A percentile compares a stretch with the other conserved stretches of the same genome.
Evolutionary conservation across 1,284 basidiomycete genomes (phyloP).

Genomic region (Abortiporus biennis): DNA sequence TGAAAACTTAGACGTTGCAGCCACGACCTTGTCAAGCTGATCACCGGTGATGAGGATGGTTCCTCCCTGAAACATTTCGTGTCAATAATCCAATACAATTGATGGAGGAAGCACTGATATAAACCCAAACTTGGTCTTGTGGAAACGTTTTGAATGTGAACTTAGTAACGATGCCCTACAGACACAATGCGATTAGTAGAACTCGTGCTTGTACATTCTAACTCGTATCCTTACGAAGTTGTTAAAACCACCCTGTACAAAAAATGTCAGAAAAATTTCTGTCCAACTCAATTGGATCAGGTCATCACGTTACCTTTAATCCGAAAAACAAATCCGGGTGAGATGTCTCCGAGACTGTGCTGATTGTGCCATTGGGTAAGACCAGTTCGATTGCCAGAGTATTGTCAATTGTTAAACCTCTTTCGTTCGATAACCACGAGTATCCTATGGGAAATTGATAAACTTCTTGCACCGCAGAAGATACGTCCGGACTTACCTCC

Average conservation of each 20-base stretch:
- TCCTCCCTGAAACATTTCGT: constrained; percentile 40
- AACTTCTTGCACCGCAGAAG: neutral
- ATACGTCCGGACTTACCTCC: constrained; percentile 28
- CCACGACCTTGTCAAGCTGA: constrained; percentile 31
- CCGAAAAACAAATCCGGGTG: constrained; percentile 32
- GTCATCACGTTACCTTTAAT: constrained; percentile 28
- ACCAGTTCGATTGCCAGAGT: constrained; percentile 32
- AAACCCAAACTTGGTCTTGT: constrained; percentile 55
- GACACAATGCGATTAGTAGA: neutral
- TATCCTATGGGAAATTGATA: constrained; percentile 25
- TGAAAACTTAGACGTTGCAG: constrained; percentile 45
- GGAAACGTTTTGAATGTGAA: constrained; percentile 49
- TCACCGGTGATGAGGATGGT: constrained; percentile 34
- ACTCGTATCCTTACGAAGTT: constrained; percentile 43
- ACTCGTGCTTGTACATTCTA: neutral
- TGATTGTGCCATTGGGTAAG: constrained; percentile 32
- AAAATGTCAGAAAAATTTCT: neutral
- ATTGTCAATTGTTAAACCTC: constrained; percentile 39
- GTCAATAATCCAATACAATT: neutral
- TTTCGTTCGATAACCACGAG: constrained; percentile 35
- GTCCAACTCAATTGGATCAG: neutral
- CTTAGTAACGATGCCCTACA: constrained; percentile 58
- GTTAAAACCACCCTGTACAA: constrained; percentile 46
- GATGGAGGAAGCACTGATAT: constrained; percentile 8
- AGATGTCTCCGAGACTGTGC: constrained; percentile 17